Evolutionary conservation across 2,329 filamentous ascomycete species (phyloP).

Genomic region (Pseudonectria buxi): DNA sequence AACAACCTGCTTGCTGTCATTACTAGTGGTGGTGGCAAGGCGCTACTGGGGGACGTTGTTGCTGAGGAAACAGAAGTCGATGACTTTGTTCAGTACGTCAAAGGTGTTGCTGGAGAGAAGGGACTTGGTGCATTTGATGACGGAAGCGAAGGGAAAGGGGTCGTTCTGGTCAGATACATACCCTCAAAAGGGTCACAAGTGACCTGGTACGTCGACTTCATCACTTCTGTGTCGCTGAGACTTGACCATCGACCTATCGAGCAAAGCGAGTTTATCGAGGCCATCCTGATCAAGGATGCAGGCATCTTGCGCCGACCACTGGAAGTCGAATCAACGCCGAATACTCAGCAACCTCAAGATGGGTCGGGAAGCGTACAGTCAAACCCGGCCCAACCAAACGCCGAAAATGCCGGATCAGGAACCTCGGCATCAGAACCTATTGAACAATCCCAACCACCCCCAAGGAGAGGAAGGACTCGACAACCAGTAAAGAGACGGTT

Average conservation of each 20-base stretch:
- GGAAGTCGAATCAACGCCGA: constrained; percentile 35
- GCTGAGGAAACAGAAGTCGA: constrained; percentile 60
- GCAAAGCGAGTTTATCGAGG: constrained; percentile 87
- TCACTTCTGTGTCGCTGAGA: constrained; percentile 60
- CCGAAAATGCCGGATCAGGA: constrained; percentile 6
- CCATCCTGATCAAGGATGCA: constrained; percentile 75
- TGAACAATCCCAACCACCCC: constrained; percentile 15
- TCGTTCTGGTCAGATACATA: constrained; percentile 70
- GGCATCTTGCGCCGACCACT: constrained; percentile 63
- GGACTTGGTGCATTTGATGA: constrained; percentile 58
- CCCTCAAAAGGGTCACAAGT: constrained; percentile 47
- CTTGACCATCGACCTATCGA: constrained; percentile 78
- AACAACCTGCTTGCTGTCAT: constrained; percentile 69
- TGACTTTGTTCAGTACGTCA: constrained; percentile 74
- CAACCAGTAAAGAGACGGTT: constrained; percentile 52
- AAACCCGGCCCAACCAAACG: constrained; percentile 3
- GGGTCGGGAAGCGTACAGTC: neutral
- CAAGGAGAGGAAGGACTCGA: constrained; percentile 23
- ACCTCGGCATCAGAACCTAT: constrained; percentile 9
- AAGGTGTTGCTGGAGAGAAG: constrained; percentile 67
- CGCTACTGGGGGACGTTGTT: constrained; percentile 56
- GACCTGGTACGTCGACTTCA: constrained; percentile 65
- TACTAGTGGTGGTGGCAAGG: constrained; percentile 76
- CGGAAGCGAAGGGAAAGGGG: constrained; percentile 59
- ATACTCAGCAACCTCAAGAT: constrained; percentile 13